Base-by-base conservation (phyloP, 192 early-diverging fungal genomes). In the Podochytrium sp. region DNA sequence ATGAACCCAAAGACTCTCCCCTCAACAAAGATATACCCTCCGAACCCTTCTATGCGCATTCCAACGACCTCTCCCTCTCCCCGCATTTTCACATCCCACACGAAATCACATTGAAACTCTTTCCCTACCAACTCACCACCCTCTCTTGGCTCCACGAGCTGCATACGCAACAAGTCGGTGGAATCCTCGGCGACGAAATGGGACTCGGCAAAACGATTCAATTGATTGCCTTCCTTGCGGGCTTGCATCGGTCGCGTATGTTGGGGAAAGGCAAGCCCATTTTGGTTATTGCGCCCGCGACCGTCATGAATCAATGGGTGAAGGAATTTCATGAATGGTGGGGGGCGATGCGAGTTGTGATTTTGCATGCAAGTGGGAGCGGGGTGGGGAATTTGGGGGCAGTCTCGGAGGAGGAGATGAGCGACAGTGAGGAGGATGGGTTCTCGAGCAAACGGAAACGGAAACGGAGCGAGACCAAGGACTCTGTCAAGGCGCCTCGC, bases 161-260 rank as follows among this genome's bases (percentile, higher is more conserved):
- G 50, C 92, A 96, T 77, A 81, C 82, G 51, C 94, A 96, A 75
- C 84, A 93, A 40, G 89, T 91, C 0, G 97, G 97, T 1, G 97
- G 97, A 0, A 92, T 98, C 29, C 81, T 97, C 29, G 95, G 94
- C 29, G 96, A 97, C 79, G n/a, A 73, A 61, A 64, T 91, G 90
- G 95, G 95, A 1, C 77, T 97, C 1, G 97, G 97, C 10, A 98
- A 98, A 67, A 98, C 97, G 0, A 89, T 97, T 37, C 97, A 98
- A 73, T 84, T 94, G 3, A 91, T 93, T 37, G 80, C 93, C 23
- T 96, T 95, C 66, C 80, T 98, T 25, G 89, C 91, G 4, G 88
- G 92, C 7, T 80, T 98, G 47, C 82, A 86, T 55, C 89, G 92
- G 72, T 95, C 94, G 4, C 75, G 76, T 6, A 64, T 91, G 43